Evolutionary conservation across 495 filamentous ascomycete species (phyloP).

Genomic region (Penicillium coprophilum): DNA sequence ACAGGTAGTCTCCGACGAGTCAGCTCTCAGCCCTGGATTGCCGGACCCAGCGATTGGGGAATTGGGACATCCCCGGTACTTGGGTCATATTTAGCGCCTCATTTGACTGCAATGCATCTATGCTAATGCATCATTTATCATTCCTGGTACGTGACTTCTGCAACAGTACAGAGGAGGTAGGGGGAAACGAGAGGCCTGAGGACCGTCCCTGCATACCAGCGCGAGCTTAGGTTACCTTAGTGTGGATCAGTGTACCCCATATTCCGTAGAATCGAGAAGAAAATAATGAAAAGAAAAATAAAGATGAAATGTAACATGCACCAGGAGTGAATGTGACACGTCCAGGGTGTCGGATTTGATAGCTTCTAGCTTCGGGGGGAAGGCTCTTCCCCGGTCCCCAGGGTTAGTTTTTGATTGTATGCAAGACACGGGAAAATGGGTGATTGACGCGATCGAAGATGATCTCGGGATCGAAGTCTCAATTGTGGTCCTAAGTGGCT

Average conservation of each 20-base stretch:
- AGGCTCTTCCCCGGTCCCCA: slow-evolving; percentile 19
- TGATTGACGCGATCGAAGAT: neutral
- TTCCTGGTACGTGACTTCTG: slow-evolving; percentile 8
- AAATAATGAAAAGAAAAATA: neutral
- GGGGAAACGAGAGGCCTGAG: slow-evolving; percentile 11
- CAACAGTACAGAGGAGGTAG: slow-evolving; percentile 7
- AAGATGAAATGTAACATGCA: neutral
- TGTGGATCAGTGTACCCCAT: slow-evolving; percentile 9
- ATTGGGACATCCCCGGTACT: slow-evolving; percentile 1
- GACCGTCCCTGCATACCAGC: slow-evolving; percentile 29
- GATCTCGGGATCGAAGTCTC: slow-evolving; percentile 12
- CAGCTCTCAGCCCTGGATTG: slow-evolving; percentile 4
- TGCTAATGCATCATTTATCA: slow-evolving; percentile 4
- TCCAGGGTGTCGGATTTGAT: slow-evolving; percentile 22
- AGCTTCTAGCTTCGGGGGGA: slow-evolving; percentile 31
- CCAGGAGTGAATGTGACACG: slow-evolving; percentile 23
- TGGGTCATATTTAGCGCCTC: slow-evolving; percentile 12
- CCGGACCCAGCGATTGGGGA: slow-evolving; percentile 1
- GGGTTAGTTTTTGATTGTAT: slow-evolving; percentile 15
- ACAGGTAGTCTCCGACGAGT: slow-evolving; percentile 11
- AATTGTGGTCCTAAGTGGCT: slow-evolving; percentile 6
- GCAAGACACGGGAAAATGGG: slow-evolving; percentile 19
- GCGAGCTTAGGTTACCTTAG: slow-evolving; percentile 8
- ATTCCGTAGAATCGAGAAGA: neutral
- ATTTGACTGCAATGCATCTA: slow-evolving; percentile 7